phyloP scores from a whole-genome alignment of 2,329 filamentous ascomycete genomes.

The Claviceps sorghi region DNA sequence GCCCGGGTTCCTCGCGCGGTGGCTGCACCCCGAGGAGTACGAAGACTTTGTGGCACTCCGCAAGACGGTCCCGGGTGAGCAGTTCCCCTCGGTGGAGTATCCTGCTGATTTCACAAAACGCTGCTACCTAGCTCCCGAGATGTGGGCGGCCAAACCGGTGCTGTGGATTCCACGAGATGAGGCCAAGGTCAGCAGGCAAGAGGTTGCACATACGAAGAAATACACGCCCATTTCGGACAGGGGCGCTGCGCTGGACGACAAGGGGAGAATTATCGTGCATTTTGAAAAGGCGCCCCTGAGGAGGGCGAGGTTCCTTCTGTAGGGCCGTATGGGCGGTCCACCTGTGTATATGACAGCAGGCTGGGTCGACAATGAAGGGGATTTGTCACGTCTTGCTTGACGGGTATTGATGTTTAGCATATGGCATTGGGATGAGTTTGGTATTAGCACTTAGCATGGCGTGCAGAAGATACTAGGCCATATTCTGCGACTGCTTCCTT shows the following conservation, averaged over 20 bases:
- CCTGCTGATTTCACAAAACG: slow-evolving; percentile 33
- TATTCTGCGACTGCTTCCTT: no score
- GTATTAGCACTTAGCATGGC: no score
- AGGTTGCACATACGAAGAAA: slow-evolving; percentile 55
- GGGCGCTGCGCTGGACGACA: slow-evolving; percentile 19
- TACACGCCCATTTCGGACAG: slow-evolving; percentile 64
- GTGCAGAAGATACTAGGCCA: no score
- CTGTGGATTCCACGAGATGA: slow-evolving; percentile 77
- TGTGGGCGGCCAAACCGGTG: slow-evolving; percentile 47
- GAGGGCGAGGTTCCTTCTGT: slow-evolving; percentile 25
- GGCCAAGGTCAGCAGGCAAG: slow-evolving; percentile 61
- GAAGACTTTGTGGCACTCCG: slow-evolving; percentile 58
- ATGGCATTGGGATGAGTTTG: background rate
- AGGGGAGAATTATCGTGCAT: slow-evolving; percentile 21
- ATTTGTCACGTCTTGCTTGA: no score
- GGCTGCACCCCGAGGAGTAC: slow-evolving; percentile 65
- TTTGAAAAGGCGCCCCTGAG: slow-evolving; percentile 25
- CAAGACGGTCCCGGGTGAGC: slow-evolving; percentile 47
- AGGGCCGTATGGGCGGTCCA: background rate
- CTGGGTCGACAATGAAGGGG: background rate
- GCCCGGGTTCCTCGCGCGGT: slow-evolving; percentile 46
- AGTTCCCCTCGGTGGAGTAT: slow-evolving; percentile 29
- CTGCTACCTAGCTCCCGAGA: slow-evolving; percentile 50
- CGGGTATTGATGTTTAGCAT: background rate
- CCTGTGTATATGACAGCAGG: background rate